Evolutionary conservation across 2,329 filamentous ascomycete species (phyloP).

Genomic region (Monosporascus sp.): DNA sequence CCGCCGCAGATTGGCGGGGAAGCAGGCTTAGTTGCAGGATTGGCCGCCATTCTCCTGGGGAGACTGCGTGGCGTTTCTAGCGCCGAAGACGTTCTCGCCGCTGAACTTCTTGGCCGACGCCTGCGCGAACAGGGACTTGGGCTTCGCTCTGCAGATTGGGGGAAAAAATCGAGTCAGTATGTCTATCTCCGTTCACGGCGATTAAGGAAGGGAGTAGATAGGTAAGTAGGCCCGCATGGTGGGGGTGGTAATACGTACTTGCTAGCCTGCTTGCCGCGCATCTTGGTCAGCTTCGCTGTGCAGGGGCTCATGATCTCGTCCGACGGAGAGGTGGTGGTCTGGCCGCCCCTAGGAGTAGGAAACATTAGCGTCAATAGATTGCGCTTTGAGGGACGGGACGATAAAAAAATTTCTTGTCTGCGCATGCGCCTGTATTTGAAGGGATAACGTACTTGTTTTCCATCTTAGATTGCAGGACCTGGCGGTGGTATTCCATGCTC

Average conservation of each 20-base stretch:
- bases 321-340: slow-evolving; percentile 74
- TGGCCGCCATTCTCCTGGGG: background rate
- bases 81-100: slow-evolving; percentile 38
- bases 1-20: no score
- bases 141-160: slow-evolving; percentile 48
- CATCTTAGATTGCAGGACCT: slow-evolving; percentile 69
- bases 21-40: slow-evolving; percentile 1
- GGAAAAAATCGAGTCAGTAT: slow-evolving; percentile 13
- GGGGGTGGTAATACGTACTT: slow-evolving; percentile 53
- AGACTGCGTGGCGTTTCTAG: slow-evolving; percentile 17
- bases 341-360: slow-evolving; percentile 28
- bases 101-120: slow-evolving; percentile 59
- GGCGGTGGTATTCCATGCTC: slow-evolving; percentile 74
- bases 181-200: background rate
- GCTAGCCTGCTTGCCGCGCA: slow-evolving; percentile 74
- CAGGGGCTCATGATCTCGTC: slow-evolving; percentile 86
- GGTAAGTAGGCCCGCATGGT: background rate
- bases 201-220: background rate
- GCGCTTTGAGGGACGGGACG: slow-evolving; percentile 3
- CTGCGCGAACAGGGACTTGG: slow-evolving; percentile 64
- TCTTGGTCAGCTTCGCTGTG: slow-evolving; percentile 73
- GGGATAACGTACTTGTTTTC: slow-evolving; percentile 50
- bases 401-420: background rate
- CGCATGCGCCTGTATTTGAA: background rate
- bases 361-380: background rate